phyloP scores from a whole-genome alignment of 2,329 filamentous ascomycete genomes.

The Colletotrichum aenigma region DNA sequence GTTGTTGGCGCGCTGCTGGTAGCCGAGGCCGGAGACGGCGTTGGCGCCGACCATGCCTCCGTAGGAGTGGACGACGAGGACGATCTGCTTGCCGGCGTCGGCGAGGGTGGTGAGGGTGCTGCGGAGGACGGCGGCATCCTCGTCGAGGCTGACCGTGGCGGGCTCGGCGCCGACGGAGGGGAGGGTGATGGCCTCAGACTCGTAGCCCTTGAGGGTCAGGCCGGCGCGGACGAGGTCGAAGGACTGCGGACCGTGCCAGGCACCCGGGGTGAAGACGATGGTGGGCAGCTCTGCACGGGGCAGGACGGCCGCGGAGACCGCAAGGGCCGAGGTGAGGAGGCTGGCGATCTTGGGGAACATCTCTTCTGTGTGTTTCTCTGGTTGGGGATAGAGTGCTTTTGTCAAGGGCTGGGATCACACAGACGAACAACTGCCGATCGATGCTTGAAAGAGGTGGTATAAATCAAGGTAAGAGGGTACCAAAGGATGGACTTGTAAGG shows the following conservation, averaged over 20 bases:
- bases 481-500: neutral
- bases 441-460: neutral
- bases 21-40: slow-evolving; percentile 38
- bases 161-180: slow-evolving; percentile 35
- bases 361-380: neutral
- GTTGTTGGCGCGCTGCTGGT: slow-evolving; percentile 31
- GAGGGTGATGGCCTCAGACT: slow-evolving; percentile 32
- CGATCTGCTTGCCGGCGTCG: slow-evolving; percentile 40
- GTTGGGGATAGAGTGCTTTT: neutral
- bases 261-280: slow-evolving; percentile 43
- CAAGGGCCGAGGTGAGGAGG: neutral
- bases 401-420: neutral
- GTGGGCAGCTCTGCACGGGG: slow-evolving; percentile 12
- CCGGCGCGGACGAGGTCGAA: slow-evolving; percentile 32
- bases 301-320: neutral
- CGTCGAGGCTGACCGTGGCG: slow-evolving; percentile 25
- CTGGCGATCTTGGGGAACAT: slow-evolving; percentile 1
- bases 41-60: slow-evolving; percentile 43
- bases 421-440: neutral
- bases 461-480: neutral
- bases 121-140: slow-evolving; percentile 37
- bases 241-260: slow-evolving; percentile 37
- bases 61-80: slow-evolving; percentile 48
- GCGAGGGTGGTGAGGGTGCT: slow-evolving; percentile 29
- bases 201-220: slow-evolving; percentile 35